phyloP scores from a whole-genome alignment of 1,139 yeast species.

The Blastobotrys malaysiensis region DNA sequence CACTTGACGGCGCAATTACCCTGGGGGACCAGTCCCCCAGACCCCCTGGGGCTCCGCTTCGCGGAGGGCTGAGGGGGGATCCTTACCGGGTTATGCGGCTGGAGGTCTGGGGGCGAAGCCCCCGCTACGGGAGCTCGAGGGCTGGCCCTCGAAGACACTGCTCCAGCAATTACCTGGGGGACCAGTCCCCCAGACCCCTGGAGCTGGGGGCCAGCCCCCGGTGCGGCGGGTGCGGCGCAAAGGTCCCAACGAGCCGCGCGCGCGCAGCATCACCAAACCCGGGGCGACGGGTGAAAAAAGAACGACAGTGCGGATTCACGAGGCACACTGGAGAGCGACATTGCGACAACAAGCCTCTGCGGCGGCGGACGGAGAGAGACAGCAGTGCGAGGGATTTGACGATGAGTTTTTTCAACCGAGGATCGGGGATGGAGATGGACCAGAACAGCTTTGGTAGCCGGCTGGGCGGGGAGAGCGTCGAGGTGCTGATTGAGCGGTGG shows the following conservation, averaged over 20 bases:
- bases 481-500: slow-evolving; percentile 73
- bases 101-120: no score
- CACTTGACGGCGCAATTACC: no score
- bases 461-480: slow-evolving; percentile 28
- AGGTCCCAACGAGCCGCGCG: background rate
- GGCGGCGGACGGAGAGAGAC: background rate
- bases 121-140: background rate
- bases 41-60: background rate
- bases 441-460: slow-evolving; percentile 11
- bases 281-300: background rate
- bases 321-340: background rate
- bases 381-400: background rate
- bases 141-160: no score
- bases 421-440: background rate
- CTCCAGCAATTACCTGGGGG: no score
- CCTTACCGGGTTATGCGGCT: no score
- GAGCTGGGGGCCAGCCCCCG: no score
- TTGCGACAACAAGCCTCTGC: background rate
- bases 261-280: background rate
- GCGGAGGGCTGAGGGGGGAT: background rate
- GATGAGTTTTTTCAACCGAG: background rate
- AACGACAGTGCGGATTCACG: background rate
- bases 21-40: no score
- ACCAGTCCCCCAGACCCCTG: no score
- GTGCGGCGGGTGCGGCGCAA: background rate